Evolutionary conservation across 768 basidiomycete genomes (phyloP), one percentile per base, ranked within the genome.

Genomic region (Pholiota microspora): DNA sequence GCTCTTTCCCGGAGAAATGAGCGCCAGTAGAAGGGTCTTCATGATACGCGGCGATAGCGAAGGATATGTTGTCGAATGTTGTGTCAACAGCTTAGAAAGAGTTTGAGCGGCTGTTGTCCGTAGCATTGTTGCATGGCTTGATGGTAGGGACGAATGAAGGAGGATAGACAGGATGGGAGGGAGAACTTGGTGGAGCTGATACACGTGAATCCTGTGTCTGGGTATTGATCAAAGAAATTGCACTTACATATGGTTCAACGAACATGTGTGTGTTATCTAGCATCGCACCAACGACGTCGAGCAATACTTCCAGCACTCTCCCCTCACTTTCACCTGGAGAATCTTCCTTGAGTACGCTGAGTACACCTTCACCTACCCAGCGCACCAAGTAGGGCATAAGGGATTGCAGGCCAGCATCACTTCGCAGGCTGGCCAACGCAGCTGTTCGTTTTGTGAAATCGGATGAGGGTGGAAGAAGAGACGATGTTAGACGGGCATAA

Each of bases 281-380:
- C 12, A 98, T 76, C 2, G 94, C 91, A 55, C 86, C 80, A 38
- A 94, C 84, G 15, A 92, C 91, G 57, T 94, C 92, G 57, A 98
- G 72, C 56, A 94, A 73, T 25, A 93, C 86, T 57, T 91, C 91
- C 2, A 99, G 76, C 6, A 85, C 77, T 55, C 78, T 77, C 10
- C 92, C 86, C 56, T 93, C 85, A 50, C 71, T 73, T 54, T 90
- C 88, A 16, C 73, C 74, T 55, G 86, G 81, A 15, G 71, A 67
- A 16, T 78, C 80, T 28, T 81, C 78, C 53, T 77, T 77, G 38
- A 94, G 69, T 0, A 82, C 83, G 6, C 74, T 74, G 12, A 89
- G 85, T 1, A 93, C 88, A 34, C 92, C 88, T 66, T 98, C 94
- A 13, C 88, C 91, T 0, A 96, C 82, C 97, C 97, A 99, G 32